Conservation (phyloP, 352 stramenopile species). For the Pythium apleroticum region DNA sequence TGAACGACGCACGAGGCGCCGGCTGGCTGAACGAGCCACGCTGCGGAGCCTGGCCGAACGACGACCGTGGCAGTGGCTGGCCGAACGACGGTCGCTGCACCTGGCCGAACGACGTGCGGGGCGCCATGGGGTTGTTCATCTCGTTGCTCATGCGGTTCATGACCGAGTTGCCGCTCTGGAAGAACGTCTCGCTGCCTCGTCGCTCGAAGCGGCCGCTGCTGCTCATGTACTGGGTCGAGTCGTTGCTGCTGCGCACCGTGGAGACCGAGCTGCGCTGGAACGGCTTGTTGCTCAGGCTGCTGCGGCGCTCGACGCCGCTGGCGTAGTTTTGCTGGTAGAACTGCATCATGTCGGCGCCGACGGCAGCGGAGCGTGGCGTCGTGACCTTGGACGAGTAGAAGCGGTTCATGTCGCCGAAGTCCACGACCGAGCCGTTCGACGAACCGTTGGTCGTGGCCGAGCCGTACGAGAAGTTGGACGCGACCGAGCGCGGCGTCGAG, state of each 20-base stretch:
- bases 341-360: constrained; percentile 28
- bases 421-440: constrained; percentile 62
- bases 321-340: constrained; percentile 36
- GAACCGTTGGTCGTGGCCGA: constrained; percentile 70
- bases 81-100: constrained; percentile 8
- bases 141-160: constrained; percentile 32
- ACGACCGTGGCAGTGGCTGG: constrained; percentile 18
- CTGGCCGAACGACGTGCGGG: constrained; percentile 18
- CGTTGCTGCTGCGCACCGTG: constrained; percentile 26
- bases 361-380: constrained; percentile 23
- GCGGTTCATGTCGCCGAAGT: constrained; percentile 79
- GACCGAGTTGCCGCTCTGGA: constrained; percentile 28
- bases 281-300: constrained; percentile 16
- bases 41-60: constrained; percentile 7
- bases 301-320: constrained; percentile 21
- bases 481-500: constrained; percentile 64
- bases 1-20: background rate
- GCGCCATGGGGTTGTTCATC: background rate
- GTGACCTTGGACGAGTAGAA: constrained; percentile 48
- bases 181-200: constrained; percentile 29
- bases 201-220: constrained; percentile 20
- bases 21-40: background rate
- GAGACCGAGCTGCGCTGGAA: constrained; percentile 28
- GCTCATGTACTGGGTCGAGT: constrained; percentile 25
- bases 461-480: constrained; percentile 79